These are phyloP conservation scores for Cutaneotrichosporon sp. DNA, from an alignment of 1,284 basidiomycete genomes.

Conservation along the genomic window DNA sequence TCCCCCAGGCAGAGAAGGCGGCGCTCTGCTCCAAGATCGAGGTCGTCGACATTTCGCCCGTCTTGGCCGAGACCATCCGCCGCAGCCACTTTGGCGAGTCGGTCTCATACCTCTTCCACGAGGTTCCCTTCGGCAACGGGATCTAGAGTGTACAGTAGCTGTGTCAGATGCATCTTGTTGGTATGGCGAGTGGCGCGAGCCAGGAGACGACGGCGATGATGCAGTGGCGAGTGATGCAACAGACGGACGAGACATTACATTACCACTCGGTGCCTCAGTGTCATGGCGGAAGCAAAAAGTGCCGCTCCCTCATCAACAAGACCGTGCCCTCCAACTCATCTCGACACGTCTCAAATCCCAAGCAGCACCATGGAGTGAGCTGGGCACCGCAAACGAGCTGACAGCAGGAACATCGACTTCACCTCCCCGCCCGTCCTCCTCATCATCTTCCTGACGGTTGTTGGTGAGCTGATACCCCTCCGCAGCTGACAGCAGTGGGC, in stretches of 20 bases:
- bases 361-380: conserved; percentile 7
- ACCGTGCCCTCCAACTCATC: not conserved
- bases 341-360: not conserved
- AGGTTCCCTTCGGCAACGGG: conserved; percentile 50
- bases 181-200: too few species aligned
- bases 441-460: conserved; percentile 38
- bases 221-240: not conserved
- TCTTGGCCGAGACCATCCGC: conserved; percentile 95
- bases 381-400: not conserved
- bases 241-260: too few species aligned
- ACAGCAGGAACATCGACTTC: conserved; percentile 30
- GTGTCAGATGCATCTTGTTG: conserved; percentile 13
- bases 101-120: conserved; percentile 56
- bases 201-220: too few species aligned
- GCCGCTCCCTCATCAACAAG: not conserved
- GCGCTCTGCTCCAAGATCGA: conserved; percentile 81
- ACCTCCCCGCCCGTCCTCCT: conserved; percentile 38
- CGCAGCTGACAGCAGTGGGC: conserved; percentile 4
- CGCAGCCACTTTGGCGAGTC: conserved; percentile 62
- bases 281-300: conserved; percentile 13
- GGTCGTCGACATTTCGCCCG: conserved; percentile 92
- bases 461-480: conserved; percentile 34
- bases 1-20: conserved; percentile 84
- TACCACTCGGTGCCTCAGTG: not conserved
- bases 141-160: conserved; percentile 18